Evolutionary conservation across 768 basidiomycete species (phyloP).

Genomic region (Kwoniella sp.): DNA sequence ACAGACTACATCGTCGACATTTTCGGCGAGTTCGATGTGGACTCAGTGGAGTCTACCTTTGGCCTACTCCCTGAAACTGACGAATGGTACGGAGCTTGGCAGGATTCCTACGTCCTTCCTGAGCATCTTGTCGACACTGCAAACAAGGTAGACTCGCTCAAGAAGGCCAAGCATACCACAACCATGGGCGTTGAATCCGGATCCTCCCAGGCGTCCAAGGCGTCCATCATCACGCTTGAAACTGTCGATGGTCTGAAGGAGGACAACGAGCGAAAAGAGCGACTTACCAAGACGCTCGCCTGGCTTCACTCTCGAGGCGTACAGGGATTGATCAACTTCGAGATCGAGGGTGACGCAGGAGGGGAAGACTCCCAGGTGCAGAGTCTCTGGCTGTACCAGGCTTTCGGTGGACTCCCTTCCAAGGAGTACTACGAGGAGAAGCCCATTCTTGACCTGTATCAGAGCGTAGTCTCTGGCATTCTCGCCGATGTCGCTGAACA

Average conservation of each 20-base stretch:
- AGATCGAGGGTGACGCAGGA: conserved; percentile 75
- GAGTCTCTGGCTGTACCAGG: conserved; percentile 79
- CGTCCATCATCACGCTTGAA: too few species aligned
- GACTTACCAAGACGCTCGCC: conserved; percentile 75
- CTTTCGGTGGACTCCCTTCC: conserved; percentile 73
- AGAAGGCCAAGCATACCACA: conserved; percentile 13
- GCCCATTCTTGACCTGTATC: conserved; percentile 65
- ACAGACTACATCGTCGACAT: conserved; percentile 56
- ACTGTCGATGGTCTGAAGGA: not conserved
- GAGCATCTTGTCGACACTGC: conserved; percentile 19
- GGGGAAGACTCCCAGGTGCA: conserved; percentile 80
- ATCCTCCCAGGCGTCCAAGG: not conserved
- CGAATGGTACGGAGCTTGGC: conserved; percentile 38
- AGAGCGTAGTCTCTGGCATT: conserved; percentile 63
- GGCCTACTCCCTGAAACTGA: conserved; percentile 1
- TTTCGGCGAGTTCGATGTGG: conserved; percentile 44
- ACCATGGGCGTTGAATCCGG: not conserved
- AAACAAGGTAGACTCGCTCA: conserved; percentile 8
- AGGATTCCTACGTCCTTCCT: conserved; percentile 31
- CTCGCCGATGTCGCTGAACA: conserved; percentile 57
- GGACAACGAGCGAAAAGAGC: conserved; percentile 46
- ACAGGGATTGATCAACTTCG: conserved; percentile 70
- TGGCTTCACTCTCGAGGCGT: conserved; percentile 83
- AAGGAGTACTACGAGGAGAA: conserved; percentile 92
- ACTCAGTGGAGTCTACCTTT: not conserved